phyloP scores from a whole-genome alignment of 2,329 filamentous ascomycete genomes.

The Dothideomycetes sp. region DNA sequence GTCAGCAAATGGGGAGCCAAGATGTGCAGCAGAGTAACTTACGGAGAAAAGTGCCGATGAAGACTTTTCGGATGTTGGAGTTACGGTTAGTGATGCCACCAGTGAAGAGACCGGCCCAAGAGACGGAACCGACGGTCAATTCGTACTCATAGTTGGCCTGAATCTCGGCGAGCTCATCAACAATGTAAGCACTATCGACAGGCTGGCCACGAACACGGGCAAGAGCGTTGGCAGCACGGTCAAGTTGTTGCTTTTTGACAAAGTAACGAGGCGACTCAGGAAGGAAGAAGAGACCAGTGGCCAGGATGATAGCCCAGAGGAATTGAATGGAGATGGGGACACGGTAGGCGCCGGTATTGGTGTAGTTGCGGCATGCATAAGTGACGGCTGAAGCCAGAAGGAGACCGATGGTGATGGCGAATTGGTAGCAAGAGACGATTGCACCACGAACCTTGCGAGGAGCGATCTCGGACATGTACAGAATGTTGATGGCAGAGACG shows the following conservation, averaged over 20 bases:
- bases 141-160: constrained; percentile 86
- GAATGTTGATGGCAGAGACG: constrained; percentile 53
- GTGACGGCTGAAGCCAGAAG: constrained; percentile 66
- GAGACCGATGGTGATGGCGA: constrained; percentile 72
- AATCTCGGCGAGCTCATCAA: constrained; percentile 73
- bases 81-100: constrained; percentile 45
- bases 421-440: constrained; percentile 72
- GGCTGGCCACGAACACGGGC: constrained; percentile 67
- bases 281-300: constrained; percentile 59
- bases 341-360: constrained; percentile 61
- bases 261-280: constrained; percentile 81
- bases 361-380: constrained; percentile 57
- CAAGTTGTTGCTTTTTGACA: constrained; percentile 65
- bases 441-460: constrained; percentile 66
- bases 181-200: constrained; percentile 61
- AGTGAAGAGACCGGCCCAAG: constrained; percentile 56
- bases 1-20: not conserved
- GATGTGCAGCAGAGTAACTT: not conserved
- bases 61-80: constrained; percentile 40
- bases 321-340: constrained; percentile 76
- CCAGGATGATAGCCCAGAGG: constrained; percentile 69
- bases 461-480: constrained; percentile 35
- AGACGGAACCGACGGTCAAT: constrained; percentile 53
- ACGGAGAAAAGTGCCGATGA: constrained; percentile 34
- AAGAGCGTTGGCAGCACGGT: constrained; percentile 55